phyloP scores from a whole-genome alignment of 2,329 filamentous ascomycete genomes.

The Fusarium fracticaudum region DNA sequence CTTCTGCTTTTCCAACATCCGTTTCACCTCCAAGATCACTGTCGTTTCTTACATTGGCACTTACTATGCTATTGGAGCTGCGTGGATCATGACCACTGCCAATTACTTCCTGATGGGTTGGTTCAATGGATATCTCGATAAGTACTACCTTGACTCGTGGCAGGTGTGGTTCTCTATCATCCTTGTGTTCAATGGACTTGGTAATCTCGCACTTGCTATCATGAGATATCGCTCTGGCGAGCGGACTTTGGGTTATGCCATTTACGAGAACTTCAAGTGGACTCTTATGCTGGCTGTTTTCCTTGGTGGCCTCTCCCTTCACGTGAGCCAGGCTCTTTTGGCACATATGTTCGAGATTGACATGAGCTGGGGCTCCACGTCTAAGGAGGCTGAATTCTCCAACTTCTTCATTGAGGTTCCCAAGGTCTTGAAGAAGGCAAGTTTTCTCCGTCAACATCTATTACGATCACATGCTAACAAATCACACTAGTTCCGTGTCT shows the following conservation, averaged over 20 bases:
- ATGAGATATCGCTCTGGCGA: constrained; percentile 79
- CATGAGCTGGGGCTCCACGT: constrained; percentile 87
- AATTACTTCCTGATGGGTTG: constrained; percentile 83
- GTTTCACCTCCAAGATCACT: constrained; percentile 79
- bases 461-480: constrained; percentile 37
- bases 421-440: constrained; percentile 79
- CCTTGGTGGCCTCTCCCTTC: constrained; percentile 81
- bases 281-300: constrained; percentile 80
- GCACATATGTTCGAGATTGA: constrained; percentile 87
- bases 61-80: constrained; percentile 81
- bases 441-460: constrained; percentile 54
- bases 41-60: constrained; percentile 82
- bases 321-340: constrained; percentile 82
- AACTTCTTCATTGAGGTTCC: constrained; percentile 89
- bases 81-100: constrained; percentile 76
- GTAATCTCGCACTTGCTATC: constrained; percentile 75
- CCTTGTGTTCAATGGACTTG: constrained; percentile 79
- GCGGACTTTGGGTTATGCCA: constrained; percentile 63
- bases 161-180: constrained; percentile 84
- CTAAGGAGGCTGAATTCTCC: constrained; percentile 82
- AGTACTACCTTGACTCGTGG: constrained; percentile 83
- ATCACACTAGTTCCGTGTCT: constrained; percentile 71
- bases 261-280: constrained; percentile 78
- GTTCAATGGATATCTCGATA: constrained; percentile 80
- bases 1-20: constrained; percentile 79